Base-by-base conservation (phyloP, 2,329 filamentous ascomycete species). In the Phialocephala subalpina region DNA sequence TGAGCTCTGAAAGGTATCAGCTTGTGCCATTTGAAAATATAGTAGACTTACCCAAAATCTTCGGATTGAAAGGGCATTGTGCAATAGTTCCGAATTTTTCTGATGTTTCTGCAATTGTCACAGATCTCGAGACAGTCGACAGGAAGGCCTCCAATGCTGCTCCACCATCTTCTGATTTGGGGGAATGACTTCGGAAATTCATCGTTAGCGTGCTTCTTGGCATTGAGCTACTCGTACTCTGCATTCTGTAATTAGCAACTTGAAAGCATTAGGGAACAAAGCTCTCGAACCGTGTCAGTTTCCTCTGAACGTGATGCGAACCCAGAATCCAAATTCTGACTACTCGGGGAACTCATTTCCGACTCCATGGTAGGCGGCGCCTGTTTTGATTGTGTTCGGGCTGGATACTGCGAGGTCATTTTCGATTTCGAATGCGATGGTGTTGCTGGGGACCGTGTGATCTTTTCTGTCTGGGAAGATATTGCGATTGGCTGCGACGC, bases 241-340 rank as follows among this genome's bases (percentile, higher is more conserved):
- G 20, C 45, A n/a, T 14, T 61, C n/a, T 52, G 20, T 61, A 40
- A 25, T 53, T 53, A 53, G 20, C 45, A 27, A 55, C 9, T 25
- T 22, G n/a, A 38, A 25, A 58, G 36, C n/a, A 58, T 36, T 3
- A 35, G 53, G 29, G 55, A 53, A 58, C 52, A 40, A 33, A 55
- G 45, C 29, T 49, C 47, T 64, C 62, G 25, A 40, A 64, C 62
- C 42, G 59, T 53, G 53, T 64, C 62, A 64, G 25, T 8, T 29
- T 61, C 63, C 38, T 53, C 58, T 65, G 63, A 62, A 29, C 33
- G 9, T 35, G 63, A 65, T 38, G 52, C 63, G 49, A 58, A 58
- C 53, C 63, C 58, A 62, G 63, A 65, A 62, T 65, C 63, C 40
- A 53, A 61, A 52, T 65, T 45, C 27, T 52, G 63, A 40, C 29